Base-by-base conservation (phyloP, 257 asterid genomes). In the Echites panduratus region DNA sequence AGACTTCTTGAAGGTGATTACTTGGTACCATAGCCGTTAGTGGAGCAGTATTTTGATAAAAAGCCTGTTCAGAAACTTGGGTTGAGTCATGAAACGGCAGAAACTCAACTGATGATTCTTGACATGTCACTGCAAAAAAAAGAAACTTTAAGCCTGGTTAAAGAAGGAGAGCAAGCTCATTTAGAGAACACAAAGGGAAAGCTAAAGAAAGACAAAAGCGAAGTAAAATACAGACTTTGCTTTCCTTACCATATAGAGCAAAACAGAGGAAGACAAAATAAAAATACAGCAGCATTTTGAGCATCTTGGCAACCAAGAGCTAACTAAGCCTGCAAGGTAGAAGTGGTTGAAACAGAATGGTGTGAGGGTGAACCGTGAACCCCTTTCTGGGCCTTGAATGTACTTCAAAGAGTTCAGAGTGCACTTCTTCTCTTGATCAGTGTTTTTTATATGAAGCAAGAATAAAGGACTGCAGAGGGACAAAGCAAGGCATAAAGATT, bases 11-110 rank as follows among this genome's bases (percentile, higher is more conserved):
- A 32, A 91, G 87, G 54, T 78, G 74, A 19, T 80, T 84, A 75
- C 78, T 67, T 62, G 82, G 84, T 77, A 93, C 83, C 59, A 82
- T 79, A 73, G 87, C 84, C n/a, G 89, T 93, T 35, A 72, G 65
- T 9, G 85, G 64, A 54, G 44, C 44, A 27, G 73, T 82, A 63
- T 58, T 41, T 5, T 75, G 48, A 56, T 84, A 65, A 58, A 76
- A 75, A 68, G 69, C 29, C 32, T 78, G 74, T 59, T 74, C 79
- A 47, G 70, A 29, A 49, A 49, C 67, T 57, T 79, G 68, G 66
- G 76, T 71, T 73, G 88, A 69, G 78, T 77, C 82, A 12, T 80
- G 79, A 64, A 87, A 75, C 5, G 78, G 10, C 58, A 80, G 14
- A 8, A 89, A 53, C 75, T 82, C 84, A 73, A 83, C 85, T 45